Evolutionary conservation across 2,329 filamentous ascomycete species (phyloP), one percentile per base, ranked within the genome.

Genomic region (Cladobotryum mycophilum): DNA sequence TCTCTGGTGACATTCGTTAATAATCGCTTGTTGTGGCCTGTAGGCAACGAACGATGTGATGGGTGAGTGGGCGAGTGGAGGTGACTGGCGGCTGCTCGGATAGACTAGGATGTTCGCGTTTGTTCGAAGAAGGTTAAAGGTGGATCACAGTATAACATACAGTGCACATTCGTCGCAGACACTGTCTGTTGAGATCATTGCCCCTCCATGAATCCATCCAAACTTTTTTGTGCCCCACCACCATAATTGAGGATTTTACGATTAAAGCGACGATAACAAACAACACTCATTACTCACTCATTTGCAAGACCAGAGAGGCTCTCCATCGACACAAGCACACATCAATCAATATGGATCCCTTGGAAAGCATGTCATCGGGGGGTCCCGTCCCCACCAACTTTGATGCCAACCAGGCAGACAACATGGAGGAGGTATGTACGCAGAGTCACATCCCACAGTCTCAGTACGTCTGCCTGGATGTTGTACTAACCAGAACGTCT

Each of bases 351-450:
- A 69, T 71, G 69, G 69, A 72, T 58, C 67, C 69, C 36, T 65
- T 71, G 56, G 65, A 71, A 41, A 66, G 56, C 59, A 67, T 70
- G 67, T 57, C 67, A 20, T 20, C 41, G 33, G 41, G 34, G 30
- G 58, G 61, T 40, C 63, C 60, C 18, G 61, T 73, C 47, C 75
- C 83, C 65, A 71, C 77, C 69, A 63, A 78, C 73, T 80, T 86
- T 69, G 68, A 85, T 67, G 66, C 82, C 67, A 67, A 84, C 62
- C 67, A 78, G 43, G 75, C 77, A 47, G 66, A 70, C 52, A 80
- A 80, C 63, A 72, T 78, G 61, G 76, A 79, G 60, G 76, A 79
- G 67, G 77, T 79, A 61, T 59, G 85, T 69, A 48, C 45, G 42
- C 53, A 18, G 15, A 33, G 36, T 18, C 17, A 14, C 18, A 12